Evolutionary conservation across 768 basidiomycete species (phyloP).

Genomic region (Rhizopogon vesiculosus): DNA sequence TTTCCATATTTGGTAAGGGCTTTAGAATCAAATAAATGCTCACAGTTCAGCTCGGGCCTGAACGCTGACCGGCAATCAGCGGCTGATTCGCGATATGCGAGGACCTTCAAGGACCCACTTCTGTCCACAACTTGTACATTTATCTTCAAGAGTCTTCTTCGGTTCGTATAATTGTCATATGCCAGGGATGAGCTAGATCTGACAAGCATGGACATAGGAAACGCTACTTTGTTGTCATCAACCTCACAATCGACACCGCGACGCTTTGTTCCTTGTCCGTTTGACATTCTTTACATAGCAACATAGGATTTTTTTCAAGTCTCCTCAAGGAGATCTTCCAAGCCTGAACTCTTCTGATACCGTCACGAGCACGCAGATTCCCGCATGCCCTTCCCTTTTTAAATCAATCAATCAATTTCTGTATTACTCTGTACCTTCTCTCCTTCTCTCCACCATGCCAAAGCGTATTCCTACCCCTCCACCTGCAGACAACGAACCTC

Average conservation of each 20-base stretch:
- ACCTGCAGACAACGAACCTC: conserved; percentile 38
- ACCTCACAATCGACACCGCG: background rate
- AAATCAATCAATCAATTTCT: background rate
- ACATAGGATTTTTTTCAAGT: background rate
- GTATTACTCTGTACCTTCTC: background rate
- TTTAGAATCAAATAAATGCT: too few species aligned
- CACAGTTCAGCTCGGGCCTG: too few species aligned
- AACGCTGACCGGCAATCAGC: background rate
- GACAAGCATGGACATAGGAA: background rate
- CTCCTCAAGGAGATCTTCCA: too few species aligned
- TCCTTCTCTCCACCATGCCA: conserved; percentile 26
- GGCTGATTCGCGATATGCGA: background rate
- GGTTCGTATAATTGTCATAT: too few species aligned
- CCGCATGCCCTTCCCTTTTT: conserved; percentile 1
- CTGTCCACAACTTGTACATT: background rate
- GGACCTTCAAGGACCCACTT: background rate
- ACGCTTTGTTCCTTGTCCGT: background rate
- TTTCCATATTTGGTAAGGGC: too few species aligned
- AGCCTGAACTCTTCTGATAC: background rate
- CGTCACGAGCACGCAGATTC: background rate
- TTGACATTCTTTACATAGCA: background rate
- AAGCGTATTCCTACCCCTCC: conserved; percentile 40
- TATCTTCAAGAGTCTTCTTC: background rate
- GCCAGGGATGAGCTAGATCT: background rate
- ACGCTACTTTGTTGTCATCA: background rate